A percentile compares a stretch with the other conserved stretches of the same genome.
Evolutionary conservation across 2,329 filamentous ascomycete genomes (phyloP).

Genomic region (Onygenales sp.): DNA sequence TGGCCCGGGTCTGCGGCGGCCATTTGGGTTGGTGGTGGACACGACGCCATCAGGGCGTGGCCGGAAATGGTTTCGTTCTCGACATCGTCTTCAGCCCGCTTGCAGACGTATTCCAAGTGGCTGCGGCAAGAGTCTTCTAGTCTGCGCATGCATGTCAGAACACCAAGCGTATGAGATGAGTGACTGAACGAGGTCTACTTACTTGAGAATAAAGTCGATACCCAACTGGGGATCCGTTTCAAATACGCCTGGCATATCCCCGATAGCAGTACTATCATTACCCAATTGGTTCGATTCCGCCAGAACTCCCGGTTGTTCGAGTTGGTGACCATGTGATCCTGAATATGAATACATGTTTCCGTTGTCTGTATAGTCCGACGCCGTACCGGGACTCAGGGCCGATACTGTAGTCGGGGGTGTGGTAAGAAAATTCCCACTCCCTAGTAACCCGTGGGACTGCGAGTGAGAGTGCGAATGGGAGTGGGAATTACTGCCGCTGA

Average conservation of each 20-base stretch:
- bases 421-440: conserved; percentile 18
- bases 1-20: conserved; percentile 43
- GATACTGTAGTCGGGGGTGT: conserved; percentile 24
- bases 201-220: conserved; percentile 40
- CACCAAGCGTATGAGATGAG: no score
- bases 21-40: conserved; percentile 62
- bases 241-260: conserved; percentile 28
- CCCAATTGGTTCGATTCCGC: conserved; percentile 10
- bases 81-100: conserved; percentile 42
- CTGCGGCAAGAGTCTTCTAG: conserved; percentile 89
- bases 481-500: conserved; percentile 28
- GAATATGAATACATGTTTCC: conserved; percentile 20
- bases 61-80: conserved; percentile 63
- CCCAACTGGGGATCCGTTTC: conserved; percentile 38
- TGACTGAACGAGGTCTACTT: conserved; percentile 13
- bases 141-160: conserved; percentile 7
- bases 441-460: conserved; percentile 10
- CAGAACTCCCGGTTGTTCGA: neutral
- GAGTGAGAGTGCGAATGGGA: conserved; percentile 18
- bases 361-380: conserved; percentile 8
- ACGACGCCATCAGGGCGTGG: conserved; percentile 88
- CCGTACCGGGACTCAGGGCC: conserved; percentile 21
- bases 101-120: conserved; percentile 67
- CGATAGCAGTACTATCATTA: conserved; percentile 15
- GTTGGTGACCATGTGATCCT: conserved; percentile 13